These are phyloP conservation scores for Myriangium duriaei DNA, from an alignment of 2,329 filamentous ascomycete species.

Conservation along the genomic window DNA sequence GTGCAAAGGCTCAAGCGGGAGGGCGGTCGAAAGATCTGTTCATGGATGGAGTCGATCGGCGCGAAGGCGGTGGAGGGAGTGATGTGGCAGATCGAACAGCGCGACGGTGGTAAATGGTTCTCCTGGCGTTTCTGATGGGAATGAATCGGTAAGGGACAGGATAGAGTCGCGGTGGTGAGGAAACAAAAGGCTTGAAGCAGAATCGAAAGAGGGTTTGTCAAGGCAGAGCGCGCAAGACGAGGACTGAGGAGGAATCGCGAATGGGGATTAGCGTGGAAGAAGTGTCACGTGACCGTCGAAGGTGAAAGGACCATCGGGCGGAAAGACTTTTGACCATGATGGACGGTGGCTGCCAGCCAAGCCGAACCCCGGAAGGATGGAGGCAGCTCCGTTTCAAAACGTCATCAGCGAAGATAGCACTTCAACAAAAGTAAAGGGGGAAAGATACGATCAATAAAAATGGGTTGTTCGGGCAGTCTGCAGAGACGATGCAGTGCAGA, in stretches of 20 bases:
- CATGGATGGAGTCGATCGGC: background rate
- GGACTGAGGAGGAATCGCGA: background rate
- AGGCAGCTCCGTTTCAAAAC: no score
- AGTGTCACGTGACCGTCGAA: background rate
- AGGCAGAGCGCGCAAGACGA: background rate
- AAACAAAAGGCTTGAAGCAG: background rate
- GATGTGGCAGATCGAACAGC: background rate
- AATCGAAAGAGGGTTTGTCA: background rate
- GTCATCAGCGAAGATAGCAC: no score
- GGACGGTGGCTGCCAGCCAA: background rate
- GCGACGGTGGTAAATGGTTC: background rate
- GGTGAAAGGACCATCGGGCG: background rate
- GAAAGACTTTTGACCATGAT: background rate
- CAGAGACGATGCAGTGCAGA: no score
- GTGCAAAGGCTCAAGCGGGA: background rate
- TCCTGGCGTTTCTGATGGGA: background rate
- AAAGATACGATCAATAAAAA: no score
- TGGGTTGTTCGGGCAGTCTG: no score
- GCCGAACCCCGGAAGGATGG: no score
- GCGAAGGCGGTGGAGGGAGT: background rate
- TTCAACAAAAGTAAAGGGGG: no score
- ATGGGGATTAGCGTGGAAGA: background rate
- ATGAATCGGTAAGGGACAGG: background rate
- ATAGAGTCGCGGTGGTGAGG: background rate
- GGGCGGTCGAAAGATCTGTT: background rate